phyloP scores from a whole-genome alignment of 2,329 filamentous ascomycete species.

The Neoscytalidium dimidiatum region DNA sequence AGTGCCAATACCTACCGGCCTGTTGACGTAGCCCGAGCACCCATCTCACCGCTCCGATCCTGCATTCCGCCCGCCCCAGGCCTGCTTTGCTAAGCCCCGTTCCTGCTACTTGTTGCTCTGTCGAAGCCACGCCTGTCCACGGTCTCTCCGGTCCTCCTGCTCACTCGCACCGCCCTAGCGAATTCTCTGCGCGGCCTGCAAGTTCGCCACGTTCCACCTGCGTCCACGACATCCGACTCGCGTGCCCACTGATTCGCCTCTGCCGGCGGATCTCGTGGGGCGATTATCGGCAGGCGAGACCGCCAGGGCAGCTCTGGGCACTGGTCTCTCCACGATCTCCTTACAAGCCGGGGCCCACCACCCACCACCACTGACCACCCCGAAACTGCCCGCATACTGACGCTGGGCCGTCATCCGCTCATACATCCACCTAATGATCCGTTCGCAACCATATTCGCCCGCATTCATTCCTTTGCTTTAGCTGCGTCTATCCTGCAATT shows the following conservation, averaged over 20 bases:
- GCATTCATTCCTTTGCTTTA: constrained; percentile 13
- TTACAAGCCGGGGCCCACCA: constrained; percentile 4
- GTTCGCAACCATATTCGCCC: not conserved
- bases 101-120: not conserved
- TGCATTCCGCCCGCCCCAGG: constrained; percentile 1
- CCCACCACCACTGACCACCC: not conserved
- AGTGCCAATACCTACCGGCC: not conserved
- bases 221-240: not conserved
- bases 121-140: not conserved
- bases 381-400: not conserved
- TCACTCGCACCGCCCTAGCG: not conserved
- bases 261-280: constrained; percentile 10
- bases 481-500: constrained; percentile 19
- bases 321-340: constrained; percentile 16
- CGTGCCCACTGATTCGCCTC: constrained; percentile 8
- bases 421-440: not conserved
- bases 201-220: constrained; percentile 4
- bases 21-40: constrained; percentile 8
- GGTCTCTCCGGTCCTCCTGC: not conserved
- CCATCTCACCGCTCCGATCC: constrained; percentile 13
- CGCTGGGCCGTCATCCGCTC: constrained; percentile 5
- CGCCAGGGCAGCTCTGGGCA: not conserved
- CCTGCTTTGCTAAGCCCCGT: constrained; percentile 1
- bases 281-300: constrained; percentile 9
- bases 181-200: not conserved